Evolutionary conservation across 2,329 filamentous ascomycete genomes (phyloP).

Genomic region (Sporothrix pallida): DNA sequence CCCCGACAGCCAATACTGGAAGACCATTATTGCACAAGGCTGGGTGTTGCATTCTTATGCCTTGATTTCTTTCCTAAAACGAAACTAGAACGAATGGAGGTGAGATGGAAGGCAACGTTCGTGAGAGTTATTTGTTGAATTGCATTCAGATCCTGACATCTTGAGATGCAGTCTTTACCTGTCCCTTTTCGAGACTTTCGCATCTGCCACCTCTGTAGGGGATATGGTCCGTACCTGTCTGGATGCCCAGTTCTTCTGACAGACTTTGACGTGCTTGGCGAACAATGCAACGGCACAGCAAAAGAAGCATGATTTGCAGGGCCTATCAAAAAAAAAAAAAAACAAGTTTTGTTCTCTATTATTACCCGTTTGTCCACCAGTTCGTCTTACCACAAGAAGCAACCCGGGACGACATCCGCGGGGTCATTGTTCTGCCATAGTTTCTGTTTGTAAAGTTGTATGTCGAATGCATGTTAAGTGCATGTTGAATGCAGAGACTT

Average conservation of each 20-base stretch:
- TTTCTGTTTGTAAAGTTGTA: neutral
- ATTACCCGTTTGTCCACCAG: neutral
- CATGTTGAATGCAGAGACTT: neutral
- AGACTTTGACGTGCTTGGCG: slow-evolving; percentile 1
- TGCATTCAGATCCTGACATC: no score
- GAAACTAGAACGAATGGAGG: no score
- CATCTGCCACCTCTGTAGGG: no score
- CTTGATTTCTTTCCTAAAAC: no score
- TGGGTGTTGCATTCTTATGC: neutral
- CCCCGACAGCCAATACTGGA: neutral
- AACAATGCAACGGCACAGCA: neutral
- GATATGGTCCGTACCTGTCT: no score
- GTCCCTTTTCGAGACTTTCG: no score
- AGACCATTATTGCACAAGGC: slow-evolving; percentile 9
- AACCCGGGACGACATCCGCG: neutral
- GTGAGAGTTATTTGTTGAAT: no score
- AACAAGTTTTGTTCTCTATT: no score
- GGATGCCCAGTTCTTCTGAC: no score
- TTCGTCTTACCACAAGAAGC: slow-evolving; percentile 6
- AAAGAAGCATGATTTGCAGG: neutral
- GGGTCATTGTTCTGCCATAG: slow-evolving; percentile 1
- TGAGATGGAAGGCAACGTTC: no score
- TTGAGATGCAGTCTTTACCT: no score
- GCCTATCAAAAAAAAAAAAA: neutral
- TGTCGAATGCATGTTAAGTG: neutral